Conservation (phyloP, 345 rosid species). For the Brassica rapa region DNA sequence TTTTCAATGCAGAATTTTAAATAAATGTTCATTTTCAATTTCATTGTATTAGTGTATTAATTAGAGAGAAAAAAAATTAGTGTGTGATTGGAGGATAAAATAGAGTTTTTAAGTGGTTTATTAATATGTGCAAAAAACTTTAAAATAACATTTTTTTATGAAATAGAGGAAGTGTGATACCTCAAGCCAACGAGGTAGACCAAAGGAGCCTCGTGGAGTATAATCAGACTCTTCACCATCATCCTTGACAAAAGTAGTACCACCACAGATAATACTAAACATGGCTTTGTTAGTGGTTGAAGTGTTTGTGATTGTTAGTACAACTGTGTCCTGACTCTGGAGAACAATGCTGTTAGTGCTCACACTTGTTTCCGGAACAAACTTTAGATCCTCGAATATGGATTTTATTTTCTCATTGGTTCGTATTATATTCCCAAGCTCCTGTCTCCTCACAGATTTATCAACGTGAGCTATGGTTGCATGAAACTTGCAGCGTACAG, state of each 20-base stretch:
- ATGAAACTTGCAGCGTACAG: conserved; percentile 88
- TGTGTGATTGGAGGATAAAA: too few species aligned
- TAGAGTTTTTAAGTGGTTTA: too few species aligned
- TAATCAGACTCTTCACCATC: conserved; percentile 54
- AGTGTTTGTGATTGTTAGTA: conserved; percentile 68
- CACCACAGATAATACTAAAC: conserved; percentile 62
- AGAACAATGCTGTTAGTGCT: conserved; percentile 67
- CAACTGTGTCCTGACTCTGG: conserved; percentile 75
- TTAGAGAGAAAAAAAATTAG: too few species aligned
- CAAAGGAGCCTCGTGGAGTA: conserved; percentile 67
- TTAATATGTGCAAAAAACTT: too few species aligned
- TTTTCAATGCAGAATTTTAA: too few species aligned
- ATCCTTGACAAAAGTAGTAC: conserved; percentile 57
- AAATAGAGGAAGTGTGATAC: conserved; percentile 33
- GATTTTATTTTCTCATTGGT: conserved; percentile 57
- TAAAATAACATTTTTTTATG: too few species aligned
- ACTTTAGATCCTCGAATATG: conserved; percentile 52
- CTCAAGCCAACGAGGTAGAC: conserved; percentile 97
- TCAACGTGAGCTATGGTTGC: conserved; percentile 73
- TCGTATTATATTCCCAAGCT: conserved; percentile 60
- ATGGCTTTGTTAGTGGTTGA: conserved; percentile 53
- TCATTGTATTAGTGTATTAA: too few species aligned
- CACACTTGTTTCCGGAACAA: conserved; percentile 64
- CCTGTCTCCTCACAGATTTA: conserved; percentile 86
- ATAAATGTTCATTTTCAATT: too few species aligned